Evolutionary conservation across 78 protist species (phyloP), one percentile per base, ranked within the genome.

Genomic region (Dictyostelium citrinum): DNA sequence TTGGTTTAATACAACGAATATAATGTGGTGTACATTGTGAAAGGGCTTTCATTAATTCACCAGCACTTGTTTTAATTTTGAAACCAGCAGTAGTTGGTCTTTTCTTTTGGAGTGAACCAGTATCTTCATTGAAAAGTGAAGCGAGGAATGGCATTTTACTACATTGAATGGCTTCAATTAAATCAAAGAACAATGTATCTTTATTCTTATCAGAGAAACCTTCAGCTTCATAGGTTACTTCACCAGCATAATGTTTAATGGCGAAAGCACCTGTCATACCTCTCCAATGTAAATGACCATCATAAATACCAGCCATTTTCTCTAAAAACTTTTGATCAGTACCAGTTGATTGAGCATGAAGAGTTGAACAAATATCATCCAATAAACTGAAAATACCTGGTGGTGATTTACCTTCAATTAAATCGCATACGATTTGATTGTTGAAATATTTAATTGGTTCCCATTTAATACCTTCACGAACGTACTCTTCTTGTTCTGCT

Each of bases 1-100:
- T 98, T 41, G 99, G 97, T 90, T 97, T 97, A 96, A 98, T 96
- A 96, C 99, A 98, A 17, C 99, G 98, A 43, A 98, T 61, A 80
- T 98, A 98, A 94, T 95, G 97, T 3, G 98, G 99, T 12, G 80
- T 33, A 71, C 98, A 93, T 49, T 17, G 55, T 24, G 74, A 1
- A 16, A 97, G 82, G 5, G 85, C 81, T 90, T 83, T 75, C 82
- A 97, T 95, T 22, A 97, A 43, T 9, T 77, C 97, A 81, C 68
- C 90, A 22, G 96, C 96, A 45, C 96, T 86, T 9, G 49, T 96
- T 45, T 96, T 84, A 80, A 98, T 97, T 93, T 97, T 98, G 90
- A 51, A 67, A 22, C 98, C 98, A 8, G 97, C 98, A 7, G 99
- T 98, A 27, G 97, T 90, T 43, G 96, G 98, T 43, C 97, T 45